Conservation (phyloP, 202 grass and related monocot genomes). For the Elaeis oleifera region DNA sequence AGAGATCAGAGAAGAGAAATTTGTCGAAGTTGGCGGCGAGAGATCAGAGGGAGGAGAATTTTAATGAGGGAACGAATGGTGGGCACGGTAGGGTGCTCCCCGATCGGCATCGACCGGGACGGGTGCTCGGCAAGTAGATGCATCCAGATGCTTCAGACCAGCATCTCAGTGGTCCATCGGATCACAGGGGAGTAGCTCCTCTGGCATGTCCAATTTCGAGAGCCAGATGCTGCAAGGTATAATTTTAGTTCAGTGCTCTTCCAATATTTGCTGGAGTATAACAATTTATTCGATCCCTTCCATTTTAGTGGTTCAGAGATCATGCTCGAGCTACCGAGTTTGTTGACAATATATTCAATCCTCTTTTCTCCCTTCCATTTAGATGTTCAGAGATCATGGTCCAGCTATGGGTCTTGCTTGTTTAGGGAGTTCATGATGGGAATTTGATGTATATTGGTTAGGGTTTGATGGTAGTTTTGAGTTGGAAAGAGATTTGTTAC, state of each 20-base stretch:
- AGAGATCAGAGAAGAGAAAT: slow-evolving; percentile 1
- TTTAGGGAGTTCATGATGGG: too few species aligned
- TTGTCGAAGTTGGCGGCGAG: not conserved
- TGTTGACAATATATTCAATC: not conserved
- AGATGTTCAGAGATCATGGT: too few species aligned
- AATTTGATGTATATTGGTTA: too few species aligned
- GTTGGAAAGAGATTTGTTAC: too few species aligned
- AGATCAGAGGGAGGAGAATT: not conserved
- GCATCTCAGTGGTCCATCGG: not conserved
- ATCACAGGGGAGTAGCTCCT: not conserved
- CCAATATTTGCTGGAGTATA: not conserved
- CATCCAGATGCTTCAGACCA: not conserved
- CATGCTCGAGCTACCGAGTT: too few species aligned
- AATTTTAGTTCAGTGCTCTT: not conserved
- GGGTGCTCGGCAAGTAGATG: not conserved
- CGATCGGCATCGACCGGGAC: not conserved
- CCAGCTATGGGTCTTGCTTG: too few species aligned
- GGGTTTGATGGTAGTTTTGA: too few species aligned
- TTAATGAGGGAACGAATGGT: not conserved
- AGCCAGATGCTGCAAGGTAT: not conserved
- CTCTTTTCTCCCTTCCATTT: too few species aligned
- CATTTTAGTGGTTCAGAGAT: too few species aligned
- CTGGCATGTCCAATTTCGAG: not conserved
- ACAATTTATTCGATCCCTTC: not conserved
- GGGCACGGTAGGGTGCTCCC: not conserved